Conservation (phyloP, 352 stramenopile genomes). For the Globisporangium paroecandrum region DNA sequence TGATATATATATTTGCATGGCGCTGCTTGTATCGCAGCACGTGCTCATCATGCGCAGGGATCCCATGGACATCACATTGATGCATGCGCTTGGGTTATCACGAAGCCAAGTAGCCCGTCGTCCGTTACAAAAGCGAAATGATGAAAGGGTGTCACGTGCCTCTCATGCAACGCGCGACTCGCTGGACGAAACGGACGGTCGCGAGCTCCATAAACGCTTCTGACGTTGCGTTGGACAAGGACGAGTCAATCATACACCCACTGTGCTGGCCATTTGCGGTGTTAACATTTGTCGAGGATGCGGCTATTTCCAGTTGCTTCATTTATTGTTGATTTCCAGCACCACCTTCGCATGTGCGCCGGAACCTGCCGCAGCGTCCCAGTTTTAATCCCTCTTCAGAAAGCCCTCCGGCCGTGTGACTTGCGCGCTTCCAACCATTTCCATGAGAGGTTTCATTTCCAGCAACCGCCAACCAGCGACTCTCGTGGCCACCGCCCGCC, state of each 20-base stretch:
- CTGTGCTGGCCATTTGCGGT: background rate
- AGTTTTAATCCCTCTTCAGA: slow-evolving; percentile 1
- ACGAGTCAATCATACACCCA: background rate
- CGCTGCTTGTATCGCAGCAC: background rate
- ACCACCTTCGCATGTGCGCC: background rate
- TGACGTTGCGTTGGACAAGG: background rate
- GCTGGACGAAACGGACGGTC: background rate
- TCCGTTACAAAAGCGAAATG: background rate
- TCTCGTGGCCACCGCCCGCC: background rate
- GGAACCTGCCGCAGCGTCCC: background rate
- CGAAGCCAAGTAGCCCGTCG: background rate
- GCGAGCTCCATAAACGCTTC: background rate
- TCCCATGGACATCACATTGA: background rate
- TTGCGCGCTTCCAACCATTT: slow-evolving; percentile 3
- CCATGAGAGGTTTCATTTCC: background rate
- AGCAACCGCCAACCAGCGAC: background rate
- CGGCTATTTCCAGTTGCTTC: background rate
- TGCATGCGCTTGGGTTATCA: background rate
- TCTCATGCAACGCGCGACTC: background rate
- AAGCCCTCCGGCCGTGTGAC: background rate
- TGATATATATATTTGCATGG: too few species aligned
- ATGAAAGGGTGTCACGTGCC: background rate
- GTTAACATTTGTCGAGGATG: background rate
- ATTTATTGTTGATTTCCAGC: background rate
- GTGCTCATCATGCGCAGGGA: background rate